Evolutionary conservation across 306 rosid species (phyloP), one percentile per base, ranked within the genome.

Genomic region (Macrotyloma uniflorum): DNA sequence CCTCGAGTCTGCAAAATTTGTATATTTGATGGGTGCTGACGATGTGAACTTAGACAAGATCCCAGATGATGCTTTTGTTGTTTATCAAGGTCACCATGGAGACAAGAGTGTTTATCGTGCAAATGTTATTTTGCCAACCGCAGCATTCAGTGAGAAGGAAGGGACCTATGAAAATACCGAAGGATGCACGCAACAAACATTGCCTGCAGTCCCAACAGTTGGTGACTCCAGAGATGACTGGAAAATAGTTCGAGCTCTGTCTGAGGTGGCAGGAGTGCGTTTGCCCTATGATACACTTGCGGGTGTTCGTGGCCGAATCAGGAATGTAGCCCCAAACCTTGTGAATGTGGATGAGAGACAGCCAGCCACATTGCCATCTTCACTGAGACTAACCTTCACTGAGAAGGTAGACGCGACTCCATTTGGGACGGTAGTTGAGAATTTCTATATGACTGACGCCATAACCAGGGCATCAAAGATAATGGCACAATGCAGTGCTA

Each of bases 141-240:
- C 96, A 30, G 99, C 99, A 35, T 93, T 95, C 86, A 95, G 97
- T 47, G 99, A 95, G 89, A 95, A 95, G 85, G 99, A 95, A 81
- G 99, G 97, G 18, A 95, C 89, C 16, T 95, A 91, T 20, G 97
- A 88, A 79, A 95, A 95, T 66, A 95, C 98, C 0, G 99, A 95
- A 80, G 99, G 99, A 40, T 93, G 91, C 79, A 4, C 91, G 22
- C 99, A 93, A 82, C 97, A 88, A 81, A 95, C 99, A 43, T 40
- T 93, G 83, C 99, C 99, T 70, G 98, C 98, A 45, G 99, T 95
- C 68, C 98, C 99, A 14, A 93, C 97, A 35, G 99, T 95, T 0
- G 99, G 97, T 5, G 99, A 95, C 84, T 96, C 99, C 28, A 86
- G 99, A 82, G 99, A 95, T 45, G 99, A 95, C 75, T 95, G 99